Base-by-base conservation (phyloP, 2,329 filamentous ascomycete genomes). In the Grosmannia penicillata region DNA sequence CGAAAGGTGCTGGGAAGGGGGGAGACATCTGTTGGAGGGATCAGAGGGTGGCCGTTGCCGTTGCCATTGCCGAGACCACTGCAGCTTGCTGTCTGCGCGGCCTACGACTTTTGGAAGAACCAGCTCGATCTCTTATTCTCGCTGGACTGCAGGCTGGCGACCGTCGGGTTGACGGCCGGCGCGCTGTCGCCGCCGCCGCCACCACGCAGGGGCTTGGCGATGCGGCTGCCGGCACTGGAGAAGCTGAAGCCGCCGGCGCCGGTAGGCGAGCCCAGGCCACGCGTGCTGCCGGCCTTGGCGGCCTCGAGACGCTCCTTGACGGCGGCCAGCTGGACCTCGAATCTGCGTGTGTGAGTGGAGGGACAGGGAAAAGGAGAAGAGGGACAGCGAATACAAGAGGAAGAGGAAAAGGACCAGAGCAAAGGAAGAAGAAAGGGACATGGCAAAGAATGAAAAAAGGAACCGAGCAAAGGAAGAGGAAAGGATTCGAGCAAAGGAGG, bases 261-360 rank as follows among this genome's bases (percentile, higher is more conserved):
- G 39, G 70, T 67, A 8, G 73, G 67, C 34, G 76, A 72, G 48
- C 75, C 74, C 39, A 95, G 74, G 38, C 84, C 86, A 47, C 86
- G 80, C 10, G 87, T 94, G 47, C 82, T 91, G 52, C 87, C 85
- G 35, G 79, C 75, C 63, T 96, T 98, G 57, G 87, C 91, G 37
- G 85, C 82, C 62, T 98, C 91, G 48, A 98, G 79, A 45, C 91
- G 83, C 58, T 98, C 91, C 68, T 96, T 98, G 62, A 98, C 91
- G 37, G 87, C 86, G 31, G 86, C 82, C 56, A 98, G 82, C 63
- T 98, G 91, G 27, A 84, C 80, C 67, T 98, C 91, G 67, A 98
- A 98, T 58, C 91, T 96, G 56, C 5, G 23, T 10, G 27, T 25
- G 22, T 32, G 23, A n/a, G n/a, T n/a, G 2, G 25, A 5, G 48